These are phyloP conservation scores for Agapanthus africanus DNA, from an alignment of 106 monocot genomes.

Conservation along the genomic window DNA sequence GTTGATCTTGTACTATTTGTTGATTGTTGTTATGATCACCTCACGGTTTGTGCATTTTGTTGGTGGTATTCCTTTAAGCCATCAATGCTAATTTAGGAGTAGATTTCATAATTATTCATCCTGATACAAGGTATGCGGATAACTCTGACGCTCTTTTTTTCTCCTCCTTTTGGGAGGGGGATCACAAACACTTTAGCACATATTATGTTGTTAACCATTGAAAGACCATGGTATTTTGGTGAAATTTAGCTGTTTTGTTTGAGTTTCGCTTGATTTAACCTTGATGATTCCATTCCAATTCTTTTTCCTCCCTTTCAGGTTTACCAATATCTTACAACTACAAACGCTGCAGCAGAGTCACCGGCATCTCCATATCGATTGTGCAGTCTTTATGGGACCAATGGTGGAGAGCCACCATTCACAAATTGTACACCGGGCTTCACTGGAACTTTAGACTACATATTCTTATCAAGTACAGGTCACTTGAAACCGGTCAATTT, in stretches of 20 bases:
- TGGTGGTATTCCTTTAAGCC: too few relatives aligned
- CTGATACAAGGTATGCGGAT: neutral
- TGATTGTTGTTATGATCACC: too few relatives aligned
- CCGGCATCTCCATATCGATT: constrained; percentile 22
- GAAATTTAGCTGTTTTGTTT: neutral
- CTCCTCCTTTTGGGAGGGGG: too few relatives aligned
- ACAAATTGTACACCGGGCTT: constrained; percentile 93
- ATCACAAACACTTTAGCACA: neutral
- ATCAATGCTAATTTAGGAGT: too few relatives aligned
- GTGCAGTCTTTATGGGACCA: constrained; percentile 55
- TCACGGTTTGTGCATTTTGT: too few relatives aligned
- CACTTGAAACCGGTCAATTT: constrained; percentile 51
- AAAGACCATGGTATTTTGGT: neutral
- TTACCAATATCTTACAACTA: constrained; percentile 49
- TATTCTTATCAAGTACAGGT: constrained; percentile 43
- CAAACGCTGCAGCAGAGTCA: constrained; percentile 3
- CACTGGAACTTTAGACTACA: constrained; percentile 89
- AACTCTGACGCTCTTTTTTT: too few relatives aligned
- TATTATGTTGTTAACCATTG: neutral
- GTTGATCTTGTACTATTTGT: too few relatives aligned
- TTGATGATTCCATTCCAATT: neutral
- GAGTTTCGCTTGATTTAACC: neutral
- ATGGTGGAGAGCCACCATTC: constrained; percentile 83
- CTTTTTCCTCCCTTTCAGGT: constrained; percentile 38
- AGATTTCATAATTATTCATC: too few relatives aligned